phyloP scores from a whole-genome alignment of 176 grass and related monocot species.

The Eragrostis curvula region DNA sequence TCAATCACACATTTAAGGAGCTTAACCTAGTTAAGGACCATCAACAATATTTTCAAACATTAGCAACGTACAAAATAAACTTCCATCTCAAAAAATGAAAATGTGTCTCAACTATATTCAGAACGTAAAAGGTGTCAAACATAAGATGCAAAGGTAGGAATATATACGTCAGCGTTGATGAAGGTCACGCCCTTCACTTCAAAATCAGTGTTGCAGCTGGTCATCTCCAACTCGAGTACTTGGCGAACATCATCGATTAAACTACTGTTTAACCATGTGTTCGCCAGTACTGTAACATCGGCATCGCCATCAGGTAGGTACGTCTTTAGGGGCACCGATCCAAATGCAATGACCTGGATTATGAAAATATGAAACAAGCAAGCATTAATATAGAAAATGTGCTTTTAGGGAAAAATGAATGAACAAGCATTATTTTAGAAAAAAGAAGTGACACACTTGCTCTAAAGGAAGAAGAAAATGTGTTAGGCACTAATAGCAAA shows the following conservation, averaged over 20 bases:
- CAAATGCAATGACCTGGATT: slow-evolving; percentile 74
- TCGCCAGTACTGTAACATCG: slow-evolving; percentile 65
- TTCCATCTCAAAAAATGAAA: not conserved
- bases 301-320: slow-evolving; percentile 92
- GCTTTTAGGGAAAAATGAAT: no score
- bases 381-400: not conserved
- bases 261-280: slow-evolving; percentile 37
- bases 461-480: not conserved
- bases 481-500: not conserved
- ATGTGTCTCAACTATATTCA: not conserved
- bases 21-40: slow-evolving; percentile 58
- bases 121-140: not conserved
- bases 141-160: slow-evolving; percentile 12
- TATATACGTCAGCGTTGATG: slow-evolving; percentile 72
- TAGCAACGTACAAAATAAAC: not conserved
- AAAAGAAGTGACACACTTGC: not conserved
- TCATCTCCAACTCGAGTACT: slow-evolving; percentile 51
- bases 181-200: slow-evolving; percentile 47
- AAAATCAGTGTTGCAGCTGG: slow-evolving; percentile 43
- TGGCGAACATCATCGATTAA: slow-evolving; percentile 40
- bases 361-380: slow-evolving; percentile 12
- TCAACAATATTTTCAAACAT: not conserved
- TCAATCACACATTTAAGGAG: slow-evolving; percentile 83
- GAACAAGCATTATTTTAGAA: no score
- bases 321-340: slow-evolving; percentile 84